Percentiles rank a stretch among this genome's conserved stretches.
Evolutionary conservation across 2,329 filamentous ascomycete species (phyloP).

Genomic region (Pyrenophora teres): DNA sequence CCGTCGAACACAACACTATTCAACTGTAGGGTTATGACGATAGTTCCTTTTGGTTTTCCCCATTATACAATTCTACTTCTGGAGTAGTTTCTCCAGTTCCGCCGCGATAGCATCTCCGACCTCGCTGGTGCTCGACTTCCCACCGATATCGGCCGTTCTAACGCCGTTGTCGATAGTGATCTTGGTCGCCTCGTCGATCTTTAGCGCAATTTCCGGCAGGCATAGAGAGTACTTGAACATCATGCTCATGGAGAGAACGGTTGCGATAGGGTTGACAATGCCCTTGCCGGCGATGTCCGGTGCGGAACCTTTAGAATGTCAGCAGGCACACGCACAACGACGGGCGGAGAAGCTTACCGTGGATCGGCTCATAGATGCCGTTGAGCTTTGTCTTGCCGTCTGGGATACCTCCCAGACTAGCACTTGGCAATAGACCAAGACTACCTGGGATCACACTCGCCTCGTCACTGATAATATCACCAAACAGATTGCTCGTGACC

Average conservation of each 20-base stretch:
- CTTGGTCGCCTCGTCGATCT: slow-evolving; percentile 80
- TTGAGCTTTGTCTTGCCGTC: slow-evolving; percentile 85
- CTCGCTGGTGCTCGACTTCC: slow-evolving; percentile 71
- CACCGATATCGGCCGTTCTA: slow-evolving; percentile 84
- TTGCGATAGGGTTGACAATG: slow-evolving; percentile 89
- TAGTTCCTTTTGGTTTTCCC: not conserved
- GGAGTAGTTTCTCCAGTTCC: slow-evolving; percentile 72
- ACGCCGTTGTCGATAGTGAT: slow-evolving; percentile 78
- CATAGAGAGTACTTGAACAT: slow-evolving; percentile 92
- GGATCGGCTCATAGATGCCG: slow-evolving; percentile 97
- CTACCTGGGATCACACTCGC: slow-evolving; percentile 91
- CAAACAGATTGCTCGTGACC: slow-evolving; percentile 91
- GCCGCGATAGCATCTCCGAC: slow-evolving; percentile 82
- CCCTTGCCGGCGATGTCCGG: slow-evolving; percentile 92
- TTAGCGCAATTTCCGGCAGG: slow-evolving; percentile 74
- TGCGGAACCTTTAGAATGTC: slow-evolving; percentile 67
- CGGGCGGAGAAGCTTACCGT: slow-evolving; percentile 64
- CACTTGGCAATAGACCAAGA: slow-evolving; percentile 85
- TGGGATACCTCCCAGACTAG: slow-evolving; percentile 82
- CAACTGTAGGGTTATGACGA: not conserved
- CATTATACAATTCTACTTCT: slow-evolving; percentile 27
- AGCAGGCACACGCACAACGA: slow-evolving; percentile 9
- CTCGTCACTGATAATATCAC: slow-evolving; percentile 95
- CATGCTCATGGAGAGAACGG: slow-evolving; percentile 91
- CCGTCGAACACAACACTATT: too few relatives aligned